These are phyloP conservation scores for Biscogniauxia sp. DNA, from an alignment of 2,329 filamentous ascomycete species.

Conservation along the genomic window DNA sequence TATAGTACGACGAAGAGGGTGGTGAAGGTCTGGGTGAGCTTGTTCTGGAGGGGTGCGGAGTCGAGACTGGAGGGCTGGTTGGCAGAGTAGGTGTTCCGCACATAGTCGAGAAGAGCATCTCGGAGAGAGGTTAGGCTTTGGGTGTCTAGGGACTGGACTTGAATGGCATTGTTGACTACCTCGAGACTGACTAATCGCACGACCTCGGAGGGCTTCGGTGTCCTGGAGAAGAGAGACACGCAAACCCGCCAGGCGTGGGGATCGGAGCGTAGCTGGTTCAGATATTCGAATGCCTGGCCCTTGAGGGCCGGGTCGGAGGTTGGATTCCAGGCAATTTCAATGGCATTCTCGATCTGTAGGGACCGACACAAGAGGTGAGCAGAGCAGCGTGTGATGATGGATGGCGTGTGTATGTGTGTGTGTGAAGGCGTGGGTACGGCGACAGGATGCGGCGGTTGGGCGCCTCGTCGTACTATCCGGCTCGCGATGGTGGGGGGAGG, in stretches of 20 bases:
- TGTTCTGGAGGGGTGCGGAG: conserved; percentile 82
- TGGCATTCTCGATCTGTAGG: conserved; percentile 82
- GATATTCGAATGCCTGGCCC: conserved; percentile 77
- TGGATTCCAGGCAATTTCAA: conserved; percentile 89
- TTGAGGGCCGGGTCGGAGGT: conserved; percentile 72
- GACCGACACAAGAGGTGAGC: conserved; percentile 12
- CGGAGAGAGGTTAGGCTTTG: conserved; percentile 73
- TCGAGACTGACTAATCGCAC: conserved; percentile 88
- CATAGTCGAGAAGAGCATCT: conserved; percentile 77
- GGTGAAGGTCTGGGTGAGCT: conserved; percentile 92
- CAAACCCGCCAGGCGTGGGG: conserved; percentile 89
- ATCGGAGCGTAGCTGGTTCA: conserved; percentile 75
- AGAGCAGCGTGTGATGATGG: background rate
- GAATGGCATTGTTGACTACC: conserved; percentile 87
- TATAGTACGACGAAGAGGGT: conserved; percentile 90
- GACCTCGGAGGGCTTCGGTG: conserved; percentile 74
- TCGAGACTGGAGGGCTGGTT: conserved; percentile 61
- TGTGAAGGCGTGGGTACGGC: background rate
- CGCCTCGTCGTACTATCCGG: background rate
- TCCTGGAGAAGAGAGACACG: conserved; percentile 78
- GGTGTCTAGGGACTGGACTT: conserved; percentile 72
- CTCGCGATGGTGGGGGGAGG: conserved; percentile 22
- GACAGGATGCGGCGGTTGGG: background rate
- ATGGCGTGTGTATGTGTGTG: too few relatives aligned
- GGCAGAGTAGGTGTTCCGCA: conserved; percentile 70